Evolutionary conservation across 441 rosid species (phyloP).

Genomic region (Adansonia gregorii): DNA sequence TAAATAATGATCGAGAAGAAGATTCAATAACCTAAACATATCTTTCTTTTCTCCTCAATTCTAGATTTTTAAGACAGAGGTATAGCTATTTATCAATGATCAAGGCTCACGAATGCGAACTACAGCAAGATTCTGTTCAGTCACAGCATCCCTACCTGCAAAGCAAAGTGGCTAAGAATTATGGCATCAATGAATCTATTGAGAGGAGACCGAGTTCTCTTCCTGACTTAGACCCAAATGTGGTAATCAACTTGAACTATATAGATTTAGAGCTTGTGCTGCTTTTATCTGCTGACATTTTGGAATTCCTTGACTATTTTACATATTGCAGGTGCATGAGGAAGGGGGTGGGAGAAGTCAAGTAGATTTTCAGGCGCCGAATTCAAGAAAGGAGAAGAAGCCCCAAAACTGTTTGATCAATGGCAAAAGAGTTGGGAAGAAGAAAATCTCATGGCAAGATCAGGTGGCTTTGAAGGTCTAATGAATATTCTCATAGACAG

Average conservation of each 20-base stretch:
- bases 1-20: background rate
- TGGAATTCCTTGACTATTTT: background rate
- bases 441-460: constrained; percentile 49
- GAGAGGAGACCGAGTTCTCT: constrained; percentile 19
- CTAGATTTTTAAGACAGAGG: constrained; percentile 52
- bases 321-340: constrained; percentile 27
- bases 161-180: constrained; percentile 18
- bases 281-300: background rate
- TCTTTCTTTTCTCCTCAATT: background rate
- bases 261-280: constrained; percentile 1
- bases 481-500: background rate
- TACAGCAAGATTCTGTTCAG: constrained; percentile 29
- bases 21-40: background rate
- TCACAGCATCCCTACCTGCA: constrained; percentile 20
- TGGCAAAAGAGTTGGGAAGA: constrained; percentile 41
- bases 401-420: constrained; percentile 30
- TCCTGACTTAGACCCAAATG: constrained; percentile 10
- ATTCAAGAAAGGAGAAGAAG: constrained; percentile 27
- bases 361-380: constrained; percentile 19
- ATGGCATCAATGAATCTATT: constrained; percentile 17
- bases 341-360: constrained; percentile 15
- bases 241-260: constrained; percentile 30
- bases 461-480: constrained; percentile 30
- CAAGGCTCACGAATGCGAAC: constrained; percentile 30
- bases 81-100: constrained; percentile 34